Evolutionary conservation across 2,329 filamentous ascomycete genomes (phyloP).

Genomic region (Esteya vermicola): DNA sequence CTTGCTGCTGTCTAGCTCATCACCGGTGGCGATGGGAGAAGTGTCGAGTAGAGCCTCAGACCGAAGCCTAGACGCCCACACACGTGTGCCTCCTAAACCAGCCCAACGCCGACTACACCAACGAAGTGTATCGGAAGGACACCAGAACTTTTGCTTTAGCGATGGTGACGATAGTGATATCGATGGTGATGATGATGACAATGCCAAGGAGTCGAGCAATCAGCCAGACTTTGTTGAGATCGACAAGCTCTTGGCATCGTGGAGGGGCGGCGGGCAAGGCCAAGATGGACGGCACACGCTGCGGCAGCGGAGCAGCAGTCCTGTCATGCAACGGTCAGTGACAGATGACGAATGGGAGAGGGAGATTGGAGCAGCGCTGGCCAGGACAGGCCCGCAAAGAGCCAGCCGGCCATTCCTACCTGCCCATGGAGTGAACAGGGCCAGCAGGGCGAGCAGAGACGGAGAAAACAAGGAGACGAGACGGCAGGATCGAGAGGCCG

Average conservation of each 20-base stretch:
- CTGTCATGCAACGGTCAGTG: background rate
- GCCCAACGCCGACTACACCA: background rate
- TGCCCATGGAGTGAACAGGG: no score
- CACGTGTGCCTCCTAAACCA: background rate
- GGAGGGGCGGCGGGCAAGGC: background rate
- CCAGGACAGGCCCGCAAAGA: constrained; percentile 1
- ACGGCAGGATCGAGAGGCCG: constrained; percentile 10
- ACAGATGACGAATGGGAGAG: no score
- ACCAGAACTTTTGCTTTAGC: no score
- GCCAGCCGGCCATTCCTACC: no score
- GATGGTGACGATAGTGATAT: no score
- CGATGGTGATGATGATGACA: constrained; percentile 8
- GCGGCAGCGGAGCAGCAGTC: background rate
- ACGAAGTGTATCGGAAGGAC: constrained; percentile 6
- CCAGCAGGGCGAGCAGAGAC: constrained; percentile 4
- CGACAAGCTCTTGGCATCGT: constrained; percentile 2
- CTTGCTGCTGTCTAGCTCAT: constrained; percentile 2
- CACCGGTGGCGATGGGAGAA: no score
- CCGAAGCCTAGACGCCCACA: background rate
- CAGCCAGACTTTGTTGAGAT: background rate
- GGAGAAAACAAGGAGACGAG: constrained; percentile 6
- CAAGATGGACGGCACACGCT: no score
- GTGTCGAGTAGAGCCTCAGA: no score
- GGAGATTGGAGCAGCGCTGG: no score
- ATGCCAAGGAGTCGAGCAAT: background rate